Base-by-base conservation (phyloP, 306 rosid species). In the Lathyrus sativus region DNA sequence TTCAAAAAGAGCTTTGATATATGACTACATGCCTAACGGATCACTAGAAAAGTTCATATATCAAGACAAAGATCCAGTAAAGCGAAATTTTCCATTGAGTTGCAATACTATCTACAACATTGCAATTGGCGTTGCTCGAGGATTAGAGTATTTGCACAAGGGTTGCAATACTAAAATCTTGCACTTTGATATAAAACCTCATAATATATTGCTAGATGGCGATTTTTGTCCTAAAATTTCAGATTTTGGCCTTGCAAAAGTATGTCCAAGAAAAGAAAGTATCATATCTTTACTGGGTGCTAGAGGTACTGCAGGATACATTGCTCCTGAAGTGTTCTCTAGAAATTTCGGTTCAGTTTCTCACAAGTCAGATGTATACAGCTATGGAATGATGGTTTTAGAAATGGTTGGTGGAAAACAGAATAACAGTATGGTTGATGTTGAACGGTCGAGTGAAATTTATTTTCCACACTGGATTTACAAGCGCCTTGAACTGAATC, bases 131-230 rank as follows among this genome's bases (percentile, higher is more conserved):
- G 73, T 74, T 9, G 73, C 78, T 10, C 22, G 53, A 5, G 78
- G 78, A 2, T 14, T 74, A 6, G 79, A 74, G 37, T 74, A 66
- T 10, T 37, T 74, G 43, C 79, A 66, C 3, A 74, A 14, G 6
- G 79, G 70, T 0, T 75, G 79, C 63, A 75, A 68, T 11, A 68
- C 64, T 17, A 61, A 57, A 51, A 75, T 75, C 4, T 62, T 50
- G 2, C 79, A 75, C 41, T 75, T 75, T 68, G 79, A 75, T 31
- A 75, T 68, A n/a, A 75, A 75, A 50, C 79, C 79, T 39, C 79
- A 68, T 3, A 75, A 75, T 17, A 68, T 75, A 26, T 13, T 75
- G 7, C 1, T 75, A 1, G 75, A 68, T 18, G 65, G 43, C 17
- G 44, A 76, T 22, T 76, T 76, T 2, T 29, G 60, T 15, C 80